phyloP scores from a whole-genome alignment of 495 filamentous ascomycete genomes.

The Cercophora samala region DNA sequence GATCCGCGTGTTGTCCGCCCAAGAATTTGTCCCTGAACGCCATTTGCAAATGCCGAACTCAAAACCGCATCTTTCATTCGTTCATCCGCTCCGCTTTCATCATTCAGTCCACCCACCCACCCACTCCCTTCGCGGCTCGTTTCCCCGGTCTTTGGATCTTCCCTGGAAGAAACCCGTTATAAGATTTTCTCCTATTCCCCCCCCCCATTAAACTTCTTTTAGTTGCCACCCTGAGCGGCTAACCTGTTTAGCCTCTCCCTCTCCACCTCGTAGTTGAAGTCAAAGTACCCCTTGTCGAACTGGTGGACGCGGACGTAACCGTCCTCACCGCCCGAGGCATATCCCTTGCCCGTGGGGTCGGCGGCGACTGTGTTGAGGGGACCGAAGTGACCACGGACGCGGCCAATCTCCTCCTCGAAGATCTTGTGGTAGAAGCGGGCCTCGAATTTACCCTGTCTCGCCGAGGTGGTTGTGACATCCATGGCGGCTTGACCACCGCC shows the following conservation, averaged over 20 bases:
- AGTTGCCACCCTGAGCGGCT: slow-evolving; percentile 8
- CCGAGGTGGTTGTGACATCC: slow-evolving; percentile 95
- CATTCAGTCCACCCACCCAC: background rate
- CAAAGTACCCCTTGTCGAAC: slow-evolving; percentile 97
- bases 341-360: slow-evolving; percentile 84
- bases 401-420: slow-evolving; percentile 96
- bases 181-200: no score
- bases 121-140: background rate
- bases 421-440: slow-evolving; percentile 98
- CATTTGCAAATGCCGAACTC: slow-evolving; percentile 28
- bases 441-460: slow-evolving; percentile 96
- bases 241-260: slow-evolving; percentile 48
- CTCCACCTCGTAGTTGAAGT: slow-evolving; percentile 98
- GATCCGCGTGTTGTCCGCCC: slow-evolving; percentile 18
- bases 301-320: slow-evolving; percentile 98
- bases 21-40: slow-evolving; percentile 26
- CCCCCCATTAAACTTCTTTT: background rate
- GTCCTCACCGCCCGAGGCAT: slow-evolving; percentile 93
- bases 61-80: slow-evolving; percentile 4
- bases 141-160: background rate
- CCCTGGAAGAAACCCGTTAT: no score
- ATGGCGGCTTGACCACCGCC: slow-evolving; percentile 97
- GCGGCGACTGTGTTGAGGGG: slow-evolving; percentile 79
- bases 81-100: background rate
- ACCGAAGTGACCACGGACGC: slow-evolving; percentile 95